Percentiles rank a stretch among this genome's conserved stretches.
phyloP scores from a whole-genome alignment of 257 asterid species.

The Perilla frutescens region DNA sequence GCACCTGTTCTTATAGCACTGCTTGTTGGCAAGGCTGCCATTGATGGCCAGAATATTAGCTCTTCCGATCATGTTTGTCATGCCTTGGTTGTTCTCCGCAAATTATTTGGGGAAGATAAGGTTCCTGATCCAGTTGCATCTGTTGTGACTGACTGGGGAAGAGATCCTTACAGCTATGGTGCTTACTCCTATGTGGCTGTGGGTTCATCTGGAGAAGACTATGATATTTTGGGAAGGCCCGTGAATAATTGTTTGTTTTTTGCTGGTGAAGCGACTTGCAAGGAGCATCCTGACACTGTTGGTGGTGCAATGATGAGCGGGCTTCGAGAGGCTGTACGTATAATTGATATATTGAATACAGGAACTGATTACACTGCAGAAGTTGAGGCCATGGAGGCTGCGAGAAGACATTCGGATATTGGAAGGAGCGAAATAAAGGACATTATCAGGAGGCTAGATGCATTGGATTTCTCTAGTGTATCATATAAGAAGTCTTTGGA shows the following conservation, averaged over 20 bases:
- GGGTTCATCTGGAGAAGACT: slow-evolving; percentile 99
- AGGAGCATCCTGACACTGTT: slow-evolving; percentile 99
- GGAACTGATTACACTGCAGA: slow-evolving; percentile 88
- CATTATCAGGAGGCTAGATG: slow-evolving; percentile 77
- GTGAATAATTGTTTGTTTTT: slow-evolving; percentile 89
- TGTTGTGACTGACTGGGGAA: slow-evolving; percentile 99
- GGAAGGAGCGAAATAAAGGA: slow-evolving; percentile 89
- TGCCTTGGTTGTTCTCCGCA: slow-evolving; percentile 86
- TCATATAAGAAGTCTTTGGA: slow-evolving; percentile 66
- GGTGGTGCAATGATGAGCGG: slow-evolving; percentile 99
- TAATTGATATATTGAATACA: slow-evolving; percentile 68
- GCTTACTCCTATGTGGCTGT: slow-evolving; percentile 99
- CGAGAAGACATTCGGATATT: slow-evolving; percentile 71
- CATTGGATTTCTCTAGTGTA: slow-evolving; percentile 67
- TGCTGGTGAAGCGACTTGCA: slow-evolving; percentile 99
- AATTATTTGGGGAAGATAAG: slow-evolving; percentile 84
- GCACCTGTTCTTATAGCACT: slow-evolving; percentile 98
- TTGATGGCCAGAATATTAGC: slow-evolving; percentile 72
- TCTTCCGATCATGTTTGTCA: slow-evolving; percentile 80
- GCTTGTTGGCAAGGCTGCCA: slow-evolving; percentile 97
- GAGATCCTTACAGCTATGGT: slow-evolving; percentile 92
- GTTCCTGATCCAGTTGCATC: slow-evolving; percentile 94
- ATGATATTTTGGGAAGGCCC: slow-evolving; percentile 93
- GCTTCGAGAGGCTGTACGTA: slow-evolving; percentile 94
- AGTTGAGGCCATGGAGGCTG: slow-evolving; percentile 88